Percentiles rank a stretch among this genome's conserved stretches.
These are phyloP conservation scores for Globisporangium solare DNA, from an alignment of 352 stramenopile species.

Conservation along the genomic window DNA sequence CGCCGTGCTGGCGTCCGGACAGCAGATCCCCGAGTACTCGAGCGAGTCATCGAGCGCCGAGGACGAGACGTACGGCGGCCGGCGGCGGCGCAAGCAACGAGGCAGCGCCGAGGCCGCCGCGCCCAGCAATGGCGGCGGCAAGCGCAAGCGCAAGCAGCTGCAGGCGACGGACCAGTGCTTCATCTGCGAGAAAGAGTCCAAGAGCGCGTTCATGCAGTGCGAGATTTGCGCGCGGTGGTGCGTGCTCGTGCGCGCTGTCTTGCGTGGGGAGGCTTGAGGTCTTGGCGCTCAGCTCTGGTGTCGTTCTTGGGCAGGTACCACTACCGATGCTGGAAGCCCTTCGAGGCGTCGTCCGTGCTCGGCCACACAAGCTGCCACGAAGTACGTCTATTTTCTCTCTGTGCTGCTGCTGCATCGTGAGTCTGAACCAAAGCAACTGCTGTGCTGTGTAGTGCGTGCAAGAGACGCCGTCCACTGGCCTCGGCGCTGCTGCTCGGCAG, in stretches of 20 bases:
- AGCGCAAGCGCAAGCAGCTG: background rate
- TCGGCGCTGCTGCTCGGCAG: slow-evolving; percentile 13
- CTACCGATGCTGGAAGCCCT: slow-evolving; percentile 40
- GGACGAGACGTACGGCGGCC: slow-evolving; percentile 31
- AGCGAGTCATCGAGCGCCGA: slow-evolving; percentile 51
- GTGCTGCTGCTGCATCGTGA: background rate
- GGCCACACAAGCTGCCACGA: slow-evolving; percentile 77
- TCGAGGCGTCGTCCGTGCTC: slow-evolving; percentile 53
- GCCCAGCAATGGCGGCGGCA: too few relatives aligned
- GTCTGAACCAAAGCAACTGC: background rate
- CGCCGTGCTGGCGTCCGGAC: slow-evolving; percentile 64
- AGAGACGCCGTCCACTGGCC: slow-evolving; percentile 27
- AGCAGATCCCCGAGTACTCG: slow-evolving; percentile 81
- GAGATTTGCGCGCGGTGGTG: slow-evolving; percentile 70
- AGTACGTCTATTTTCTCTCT: slow-evolving; percentile 10
- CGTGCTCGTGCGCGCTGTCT: slow-evolving; percentile 1
- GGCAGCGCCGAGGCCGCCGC: slow-evolving; percentile 13
- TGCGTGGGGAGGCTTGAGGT: too few relatives aligned
- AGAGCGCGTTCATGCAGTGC: slow-evolving; percentile 59
- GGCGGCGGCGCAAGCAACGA: slow-evolving; percentile 27
- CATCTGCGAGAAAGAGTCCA: slow-evolving; percentile 45
- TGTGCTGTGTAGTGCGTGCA: slow-evolving; percentile 38
- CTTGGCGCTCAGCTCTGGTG: too few relatives aligned
- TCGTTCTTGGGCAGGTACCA: slow-evolving; percentile 31
- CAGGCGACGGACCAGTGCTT: slow-evolving; percentile 32